Base-by-base conservation (phyloP, 2,329 filamentous ascomycete genomes). In the Hypoxylon sp. region DNA sequence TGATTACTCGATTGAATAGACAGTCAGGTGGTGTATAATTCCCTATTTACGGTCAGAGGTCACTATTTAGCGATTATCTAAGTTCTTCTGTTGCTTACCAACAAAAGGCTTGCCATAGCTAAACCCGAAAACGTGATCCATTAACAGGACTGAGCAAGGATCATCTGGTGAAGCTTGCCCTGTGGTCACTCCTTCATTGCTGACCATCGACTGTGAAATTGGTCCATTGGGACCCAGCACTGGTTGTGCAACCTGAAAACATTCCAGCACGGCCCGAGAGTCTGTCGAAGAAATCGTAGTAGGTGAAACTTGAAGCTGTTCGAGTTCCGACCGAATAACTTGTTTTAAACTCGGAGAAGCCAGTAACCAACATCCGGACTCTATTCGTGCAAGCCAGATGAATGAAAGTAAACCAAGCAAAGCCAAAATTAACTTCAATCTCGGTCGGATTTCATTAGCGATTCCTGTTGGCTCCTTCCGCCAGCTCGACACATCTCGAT, bases 1-100 rank as follows among this genome's bases (percentile, higher is more conserved):
- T 87, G 8, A 82, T 82, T 25, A 90, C 86, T 27, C 84, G 83
- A 69, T 90, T 90, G 77, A 90, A 91, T 14, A 80, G 75, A 77
- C 88, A 91, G 14, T 75, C 70, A 16, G 89, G 88, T 30, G 89
- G 89, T 5, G 75, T 80, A 74, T 90, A 90, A 34, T 79, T 75
- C 50, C 85, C 85, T 86, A 70, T 59, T 41, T 48, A 64, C 23
- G 32, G 48, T 70, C 30, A 71, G 61, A 67, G 19, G 63, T 64
- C 30, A 21, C 41, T 30, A 2, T 29, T 27, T 19, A 34, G 21
- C n/a, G 34, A 23, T 37, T 57, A 55, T 29, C 43, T 48, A 12
- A 29, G 43, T 52, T 30, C 30, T n/a, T 47, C 16, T 39, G 43
- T 29, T 23, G 70, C 70, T 9, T 69, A 73, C 70, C 70, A 54